Evolutionary conservation across 345 rosid genomes (phyloP), one percentile per base, ranked within the genome.

Genomic region (Excoecaria cochinchinensis): DNA sequence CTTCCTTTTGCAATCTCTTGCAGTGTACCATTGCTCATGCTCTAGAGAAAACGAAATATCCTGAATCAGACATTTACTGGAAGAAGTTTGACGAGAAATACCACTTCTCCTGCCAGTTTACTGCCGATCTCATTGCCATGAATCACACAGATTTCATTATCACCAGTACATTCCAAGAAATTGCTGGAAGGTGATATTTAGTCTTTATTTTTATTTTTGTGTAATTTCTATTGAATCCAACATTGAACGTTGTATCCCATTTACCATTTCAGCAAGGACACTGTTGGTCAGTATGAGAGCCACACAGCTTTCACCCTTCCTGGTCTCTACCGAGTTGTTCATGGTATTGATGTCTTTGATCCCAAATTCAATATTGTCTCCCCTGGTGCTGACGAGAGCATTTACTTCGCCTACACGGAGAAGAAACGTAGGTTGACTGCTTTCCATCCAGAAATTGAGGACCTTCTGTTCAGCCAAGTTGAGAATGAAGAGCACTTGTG

Each of bases 21-120:
- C 83, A 94, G 98, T 94, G 98, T 69, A 94, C 97, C 60, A 94
- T 94, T 73, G 98, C 98, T 55, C 98, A 94, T 61, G 98, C 98
- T 68, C 88, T 94, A 7, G 98, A 94, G 85, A 94, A 94, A 79
- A 94, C 98, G 1, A 94, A 94, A 78, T 94, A 94, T 50, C 98
- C 98, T 0, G 98, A 94, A 57, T 94, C 98, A 1, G 97, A 94
- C 66, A 94, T 94, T 60, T 94, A 94, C 84, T 94, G 98, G 98
- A 94, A 92, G 79, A 86, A 82, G 78, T 84, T 94, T 44, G 98
- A 92, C 36, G 95, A 95, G 4, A 94, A 94, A 85, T 94, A 92
- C 85, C 98, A 92, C 76, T 94, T 94, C 84, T 87, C 98, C 1
- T 88, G 94, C 88, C 98, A 94, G 87, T 94, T 94, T 70, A 94